Evolutionary conservation across 2,329 filamentous ascomycete genomes (phyloP).

Genomic region (Lachnellula occidentalis): DNA sequence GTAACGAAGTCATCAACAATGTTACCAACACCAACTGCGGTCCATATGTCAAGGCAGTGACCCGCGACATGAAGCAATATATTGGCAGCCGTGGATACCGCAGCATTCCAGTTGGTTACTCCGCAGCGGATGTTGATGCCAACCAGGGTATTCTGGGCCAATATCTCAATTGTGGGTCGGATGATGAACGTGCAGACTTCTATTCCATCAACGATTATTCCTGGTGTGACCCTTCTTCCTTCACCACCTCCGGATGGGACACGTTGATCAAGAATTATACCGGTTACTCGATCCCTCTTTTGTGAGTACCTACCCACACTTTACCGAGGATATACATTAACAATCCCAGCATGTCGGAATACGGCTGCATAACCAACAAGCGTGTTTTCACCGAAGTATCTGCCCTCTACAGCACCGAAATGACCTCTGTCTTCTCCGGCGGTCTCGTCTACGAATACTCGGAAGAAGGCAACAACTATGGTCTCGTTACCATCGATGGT

Average conservation of each 20-base stretch:
- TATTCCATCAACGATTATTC: conserved; percentile 64
- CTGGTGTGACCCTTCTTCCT: conserved; percentile 57
- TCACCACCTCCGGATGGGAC: conserved; percentile 59
- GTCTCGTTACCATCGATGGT: conserved; percentile 37
- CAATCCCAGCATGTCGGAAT: conserved; percentile 64
- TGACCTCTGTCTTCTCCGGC: conserved; percentile 88
- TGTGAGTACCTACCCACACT: conserved; percentile 18
- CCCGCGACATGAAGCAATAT: conserved; percentile 51
- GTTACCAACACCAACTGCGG: conserved; percentile 44
- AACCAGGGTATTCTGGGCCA: conserved; percentile 64
- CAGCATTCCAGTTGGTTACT: conserved; percentile 52
- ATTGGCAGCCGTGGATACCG: conserved; percentile 43
- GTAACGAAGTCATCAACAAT: conserved; percentile 55
- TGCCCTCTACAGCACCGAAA: conserved; percentile 73
- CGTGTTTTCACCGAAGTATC: conserved; percentile 77
- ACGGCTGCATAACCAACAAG: conserved; percentile 76
- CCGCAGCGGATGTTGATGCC: conserved; percentile 60
- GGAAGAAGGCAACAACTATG: conserved; percentile 71
- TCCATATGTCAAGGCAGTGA: conserved; percentile 54
- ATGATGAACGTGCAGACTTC: conserved; percentile 62
- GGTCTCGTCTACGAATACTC: conserved; percentile 96
- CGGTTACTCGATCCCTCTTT: conserved; percentile 61
- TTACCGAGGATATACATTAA: neutral
- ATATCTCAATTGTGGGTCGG: conserved; percentile 69
- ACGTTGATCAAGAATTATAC: conserved; percentile 62